Evolutionary conservation across 2,329 filamentous ascomycete genomes (phyloP), one percentile per base, ranked within the genome.

Genomic region (Ophiostoma novo-ulmi): DNA sequence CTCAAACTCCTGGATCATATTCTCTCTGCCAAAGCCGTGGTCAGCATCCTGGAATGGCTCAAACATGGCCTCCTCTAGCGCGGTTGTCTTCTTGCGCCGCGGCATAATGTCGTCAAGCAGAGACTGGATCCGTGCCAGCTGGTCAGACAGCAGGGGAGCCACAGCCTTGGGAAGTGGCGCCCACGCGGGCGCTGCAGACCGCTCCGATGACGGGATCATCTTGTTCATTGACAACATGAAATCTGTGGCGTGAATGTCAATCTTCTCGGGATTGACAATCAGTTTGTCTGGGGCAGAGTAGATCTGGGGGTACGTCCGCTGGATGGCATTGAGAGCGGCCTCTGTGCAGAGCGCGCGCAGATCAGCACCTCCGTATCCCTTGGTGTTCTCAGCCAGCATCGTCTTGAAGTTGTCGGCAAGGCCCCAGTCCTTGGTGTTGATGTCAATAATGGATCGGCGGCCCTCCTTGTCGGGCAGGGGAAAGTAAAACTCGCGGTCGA

Each of bases 401-500:
- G 89, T 85, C 80, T 96, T 97, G 84, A 98, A 96, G 2, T 84
- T 81, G 14, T 89, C 84, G 35, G 91, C 85, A 36, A 99, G 83
- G 26, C 94, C 91, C 95, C 95, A 99, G 73, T 93, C 93, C 77
- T 91, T 91, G 7, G 95, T 99, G 78, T 99, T 93, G 72, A 99
- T 99, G 74, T 97, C 90, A 72, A 99, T 85, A 76, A 99, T 99
- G 5, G 92, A 86, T 74, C 91, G 90, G 73, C 95, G 88, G 31
- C 88, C 93, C 55, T 91, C 88, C 4, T 89, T 84, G 75, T 94
- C 92, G 0, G 95, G 95, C 41, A 99, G 83, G 0, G 95, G 94
- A 77, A 99, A 99, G 81, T 98, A 98, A 76, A 99, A 99, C 79
- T 99, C 96, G 79, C 95, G 86, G 78, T 99, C 95, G 77, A 99